Evolutionary conservation across 2,329 filamentous ascomycete genomes (phyloP), one percentile per base, ranked within the genome.

Genomic region (Claviceps digitariae): DNA sequence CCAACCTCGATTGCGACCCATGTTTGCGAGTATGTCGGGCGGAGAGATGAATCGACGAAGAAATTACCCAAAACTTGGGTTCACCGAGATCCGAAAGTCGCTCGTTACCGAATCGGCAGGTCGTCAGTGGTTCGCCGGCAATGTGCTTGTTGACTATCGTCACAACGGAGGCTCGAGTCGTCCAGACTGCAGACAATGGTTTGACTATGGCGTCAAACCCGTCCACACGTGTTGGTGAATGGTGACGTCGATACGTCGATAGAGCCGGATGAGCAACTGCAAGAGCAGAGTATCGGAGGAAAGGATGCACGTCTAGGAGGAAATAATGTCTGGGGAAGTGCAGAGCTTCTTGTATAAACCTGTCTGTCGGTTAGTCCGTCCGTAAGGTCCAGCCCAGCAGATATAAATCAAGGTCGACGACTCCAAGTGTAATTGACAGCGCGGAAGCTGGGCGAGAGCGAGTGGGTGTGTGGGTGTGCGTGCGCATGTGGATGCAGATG

Each of bases 1-100:
- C 74, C 65, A 69, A 78, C 75, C 75, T 68, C 75, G 72, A 74
- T 74, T 77, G 62, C 75, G 74, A 63, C 67, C 74, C 75, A 78
- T 78, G 58, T 69, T 75, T 44, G 36, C 25, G 49, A 20, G 15
- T 29, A 15, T 31, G 20, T 13, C 15, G 20, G 43, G 21, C 12
- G 13, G 21, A 25, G 43, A 45, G 23, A 17, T 25, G 21, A 31
- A 29, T 40, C 25, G 34, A 29, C 13, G 29, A 40, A 21, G 23
- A 38, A 15, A 40, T 21, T 21, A 3, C n/a, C 29, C 41, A 36
- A 38, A 6, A 31, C 8, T 29, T 38, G 34, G 13, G 1, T 38
- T 47, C 17, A 8, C 41, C 6, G 31, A 17, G 13, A 20, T 34
- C 9, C 34, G 15, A 48, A 31, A 23, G 34, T 40, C 17, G n/a